Base-by-base conservation (phyloP, 148 eudicot species). In the Arbutus unedo region DNA sequence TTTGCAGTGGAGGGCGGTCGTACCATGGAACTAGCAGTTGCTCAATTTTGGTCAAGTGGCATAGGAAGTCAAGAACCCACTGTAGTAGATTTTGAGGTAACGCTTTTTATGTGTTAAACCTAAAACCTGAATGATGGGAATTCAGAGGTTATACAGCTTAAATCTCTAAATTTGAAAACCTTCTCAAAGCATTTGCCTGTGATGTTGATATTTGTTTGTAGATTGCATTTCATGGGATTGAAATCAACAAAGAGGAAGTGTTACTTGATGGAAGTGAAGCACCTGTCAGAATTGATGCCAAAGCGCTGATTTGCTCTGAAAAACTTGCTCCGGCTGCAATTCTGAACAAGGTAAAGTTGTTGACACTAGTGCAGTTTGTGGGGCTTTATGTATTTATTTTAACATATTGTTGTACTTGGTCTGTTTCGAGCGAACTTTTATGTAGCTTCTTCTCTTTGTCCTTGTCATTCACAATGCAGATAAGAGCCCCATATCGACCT, bases 1-100 rank as follows among this genome's bases (percentile, higher is more conserved):
- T 94, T 96, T 83, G 89, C 89, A 51, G 98, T 96, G 64, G 94
- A 94, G 90, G 95, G 97, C 85, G 98, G 99, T 38, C 91, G 84
- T 78, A 96, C 98, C 55, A 90, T 96, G 89, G 99, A 96, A 87
- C 88, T 96, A 76, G 97, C 90, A 68, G 82, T 96, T 74, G 95
- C 99, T 83, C 99, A 96, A 71, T 96, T 94, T 87, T 96, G 99
- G 99, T 93, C 99, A 18, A 96, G 99, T 90, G 99, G 98, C 80
- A 81, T 91, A 81, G 99, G 99, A 89, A 93, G 94, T 88, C 90
- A 92, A 82, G 99, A 92, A 87, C 87, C 85, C 50, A 88, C 97
- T 11, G 62, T 70, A 14, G 97, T 93, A 59, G 99, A 96, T 83
- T 89, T 96, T 89, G 99, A 96, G 98, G 99, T 96, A 84, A 56